These are phyloP conservation scores for Malassezia caprae DNA, from an alignment of 1,284 basidiomycete species.

Conservation along the genomic window DNA sequence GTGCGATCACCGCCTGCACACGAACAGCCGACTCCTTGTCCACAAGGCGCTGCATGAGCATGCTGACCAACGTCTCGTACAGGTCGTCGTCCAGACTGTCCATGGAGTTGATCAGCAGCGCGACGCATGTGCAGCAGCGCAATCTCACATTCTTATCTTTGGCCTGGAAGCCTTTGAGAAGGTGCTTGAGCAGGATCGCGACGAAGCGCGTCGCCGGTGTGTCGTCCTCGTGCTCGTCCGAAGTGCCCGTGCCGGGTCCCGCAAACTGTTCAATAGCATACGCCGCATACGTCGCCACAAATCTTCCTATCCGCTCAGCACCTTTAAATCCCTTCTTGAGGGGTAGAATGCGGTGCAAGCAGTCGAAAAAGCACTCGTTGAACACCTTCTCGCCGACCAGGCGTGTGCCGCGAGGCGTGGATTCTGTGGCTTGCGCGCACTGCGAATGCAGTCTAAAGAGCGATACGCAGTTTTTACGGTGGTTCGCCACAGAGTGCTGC, in stretches of 20 bases:
- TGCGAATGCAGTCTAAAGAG: conserved; percentile 71
- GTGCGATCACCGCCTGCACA: conserved; percentile 70
- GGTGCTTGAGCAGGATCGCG: conserved; percentile 60
- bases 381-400: conserved; percentile 72
- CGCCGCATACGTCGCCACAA: conserved; percentile 69
- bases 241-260: conserved; percentile 48
- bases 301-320: conserved; percentile 74
- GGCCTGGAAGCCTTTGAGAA: conserved; percentile 71
- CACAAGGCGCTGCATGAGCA: conserved; percentile 64
- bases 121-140: conserved; percentile 66
- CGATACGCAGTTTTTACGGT: conserved; percentile 79
- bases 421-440: conserved; percentile 57
- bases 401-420: conserved; percentile 54
- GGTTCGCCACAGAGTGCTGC: conserved; percentile 71
- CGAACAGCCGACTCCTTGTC: conserved; percentile 80
- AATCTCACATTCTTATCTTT: conserved; percentile 83
- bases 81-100: conserved; percentile 57
- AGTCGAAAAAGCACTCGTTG: conserved; percentile 55
- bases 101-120: conserved; percentile 33
- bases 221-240: conserved; percentile 59
- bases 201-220: conserved; percentile 66
- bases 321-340: conserved; percentile 73
- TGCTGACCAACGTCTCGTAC: conserved; percentile 60
- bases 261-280: conserved; percentile 49
- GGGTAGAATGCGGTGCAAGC: conserved; percentile 62